A percentile compares a stretch with the other conserved stretches of the same genome.
phyloP scores from a whole-genome alignment of 106 monocot genomes.

The Apostasia shenzhenica region DNA sequence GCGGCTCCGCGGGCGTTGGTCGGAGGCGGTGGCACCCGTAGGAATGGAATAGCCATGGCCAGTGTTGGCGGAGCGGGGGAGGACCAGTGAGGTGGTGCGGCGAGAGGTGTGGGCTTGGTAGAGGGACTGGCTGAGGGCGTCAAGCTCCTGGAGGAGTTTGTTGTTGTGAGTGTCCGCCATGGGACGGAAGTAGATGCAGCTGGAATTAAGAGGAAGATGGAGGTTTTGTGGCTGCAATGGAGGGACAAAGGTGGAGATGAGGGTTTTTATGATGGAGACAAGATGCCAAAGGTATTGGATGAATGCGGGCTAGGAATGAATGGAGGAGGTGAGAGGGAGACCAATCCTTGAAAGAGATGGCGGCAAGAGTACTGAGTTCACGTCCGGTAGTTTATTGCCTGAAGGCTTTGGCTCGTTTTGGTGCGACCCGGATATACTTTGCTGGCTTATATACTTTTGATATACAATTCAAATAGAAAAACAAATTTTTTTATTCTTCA shows the following conservation, averaged over 20 bases:
- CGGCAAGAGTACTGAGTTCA: too few relatives aligned
- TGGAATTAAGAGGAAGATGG: background rate
- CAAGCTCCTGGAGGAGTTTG: conserved; percentile 82
- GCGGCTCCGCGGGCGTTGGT: conserved; percentile 36
- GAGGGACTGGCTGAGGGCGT: conserved; percentile 62
- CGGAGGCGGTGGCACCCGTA: background rate
- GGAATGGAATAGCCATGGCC: background rate
- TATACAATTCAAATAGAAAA: too few relatives aligned
- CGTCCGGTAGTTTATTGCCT: too few relatives aligned
- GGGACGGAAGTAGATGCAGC: background rate
- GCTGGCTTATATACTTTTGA: too few relatives aligned
- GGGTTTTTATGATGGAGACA: background rate
- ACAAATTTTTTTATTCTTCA: too few relatives aligned
- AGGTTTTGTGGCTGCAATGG: background rate
- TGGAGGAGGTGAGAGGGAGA: background rate
- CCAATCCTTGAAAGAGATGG: background rate
- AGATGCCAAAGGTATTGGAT: background rate
- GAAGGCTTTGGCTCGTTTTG: too few relatives aligned
- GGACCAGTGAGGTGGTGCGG: conserved; percentile 62
- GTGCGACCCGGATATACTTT: too few relatives aligned
- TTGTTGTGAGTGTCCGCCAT: conserved; percentile 29
- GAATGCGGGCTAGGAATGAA: background rate
- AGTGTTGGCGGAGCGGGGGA: conserved; percentile 41
- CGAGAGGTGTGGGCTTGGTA: conserved; percentile 66
- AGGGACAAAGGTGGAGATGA: background rate